Percentiles rank a stretch among this genome's conserved stretches.
phyloP scores from a whole-genome alignment of 768 basidiomycete species.

The Sporobolomyces pararoseus region DNA sequence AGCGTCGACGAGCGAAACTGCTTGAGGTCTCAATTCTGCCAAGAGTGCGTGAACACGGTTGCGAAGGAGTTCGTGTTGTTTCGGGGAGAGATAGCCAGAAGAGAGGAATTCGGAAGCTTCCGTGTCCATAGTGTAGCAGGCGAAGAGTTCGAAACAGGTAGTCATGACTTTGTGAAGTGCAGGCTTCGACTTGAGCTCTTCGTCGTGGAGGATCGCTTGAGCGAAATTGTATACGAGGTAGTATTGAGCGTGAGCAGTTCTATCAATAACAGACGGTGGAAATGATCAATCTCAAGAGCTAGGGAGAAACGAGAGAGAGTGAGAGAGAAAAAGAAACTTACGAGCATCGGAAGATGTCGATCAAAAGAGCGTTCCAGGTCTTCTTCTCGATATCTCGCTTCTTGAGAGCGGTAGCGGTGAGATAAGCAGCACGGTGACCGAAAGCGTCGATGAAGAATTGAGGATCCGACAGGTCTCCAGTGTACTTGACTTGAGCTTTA shows the following conservation, averaged over 20 bases:
- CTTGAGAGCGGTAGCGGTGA: slow-evolving; percentile 39
- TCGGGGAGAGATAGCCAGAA: slow-evolving; percentile 34
- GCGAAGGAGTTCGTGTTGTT: slow-evolving; percentile 29
- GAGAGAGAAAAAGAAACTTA: slow-evolving; percentile 1
- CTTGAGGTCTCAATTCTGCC: slow-evolving; percentile 42
- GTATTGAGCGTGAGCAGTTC: slow-evolving; percentile 46
- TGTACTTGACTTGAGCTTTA: slow-evolving; percentile 37
- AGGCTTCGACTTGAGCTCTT: slow-evolving; percentile 37
- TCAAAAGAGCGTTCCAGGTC: slow-evolving; percentile 39
- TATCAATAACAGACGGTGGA: not conserved
- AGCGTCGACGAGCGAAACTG: slow-evolving; percentile 44
- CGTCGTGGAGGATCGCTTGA: slow-evolving; percentile 43
- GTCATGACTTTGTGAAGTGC: slow-evolving; percentile 40
- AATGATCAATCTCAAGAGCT: too few species aligned
- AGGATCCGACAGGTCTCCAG: slow-evolving; percentile 40
- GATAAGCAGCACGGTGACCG: slow-evolving; percentile 44
- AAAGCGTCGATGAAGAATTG: slow-evolving; percentile 44
- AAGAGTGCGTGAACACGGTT: slow-evolving; percentile 37
- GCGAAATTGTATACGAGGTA: slow-evolving; percentile 46
- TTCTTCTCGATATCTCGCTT: slow-evolving; percentile 44
- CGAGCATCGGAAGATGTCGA: slow-evolving; percentile 43
- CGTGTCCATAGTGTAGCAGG: slow-evolving; percentile 39
- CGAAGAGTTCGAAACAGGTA: slow-evolving; percentile 42
- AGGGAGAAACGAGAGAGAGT: not conserved
- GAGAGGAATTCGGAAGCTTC: slow-evolving; percentile 41